Conservation (phyloP, 352 stramenopile species). For the Phytophthora sansomeana region DNA sequence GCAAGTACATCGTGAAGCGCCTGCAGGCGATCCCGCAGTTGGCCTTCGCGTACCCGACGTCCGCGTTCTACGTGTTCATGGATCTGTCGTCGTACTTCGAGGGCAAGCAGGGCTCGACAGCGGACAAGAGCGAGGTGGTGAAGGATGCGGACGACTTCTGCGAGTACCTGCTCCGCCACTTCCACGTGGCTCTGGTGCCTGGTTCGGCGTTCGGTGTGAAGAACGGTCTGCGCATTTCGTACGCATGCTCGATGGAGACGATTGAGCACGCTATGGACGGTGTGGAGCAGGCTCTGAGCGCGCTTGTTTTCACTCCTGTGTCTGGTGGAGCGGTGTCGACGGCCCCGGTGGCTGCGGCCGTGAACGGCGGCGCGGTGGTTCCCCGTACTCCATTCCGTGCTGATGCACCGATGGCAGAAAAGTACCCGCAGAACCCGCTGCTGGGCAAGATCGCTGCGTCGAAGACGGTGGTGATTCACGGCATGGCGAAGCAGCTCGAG, state of each 20-base stretch:
- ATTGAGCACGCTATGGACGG: conserved; percentile 72
- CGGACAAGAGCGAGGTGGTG: conserved; percentile 56
- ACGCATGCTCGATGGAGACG: conserved; percentile 95
- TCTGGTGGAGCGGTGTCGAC: not conserved
- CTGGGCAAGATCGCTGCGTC: conserved; percentile 79
- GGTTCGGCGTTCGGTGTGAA: conserved; percentile 95
- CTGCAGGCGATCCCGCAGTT: too few relatives aligned
- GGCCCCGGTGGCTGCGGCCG: too few relatives aligned
- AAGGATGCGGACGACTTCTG: conserved; percentile 82
- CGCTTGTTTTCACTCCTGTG: conserved; percentile 40
- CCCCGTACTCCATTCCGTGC: not conserved
- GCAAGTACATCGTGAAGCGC: too few relatives aligned
- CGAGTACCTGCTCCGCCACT: conserved; percentile 93
- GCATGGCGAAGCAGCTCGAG: conserved; percentile 96
- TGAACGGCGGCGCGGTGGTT: not conserved
- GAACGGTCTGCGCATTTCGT: conserved; percentile 95
- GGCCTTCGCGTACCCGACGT: conserved; percentile 86
- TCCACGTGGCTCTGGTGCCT: conserved; percentile 95
- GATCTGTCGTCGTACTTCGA: conserved; percentile 90
- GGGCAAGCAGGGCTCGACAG: conserved; percentile 51
- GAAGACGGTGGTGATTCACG: conserved; percentile 94
- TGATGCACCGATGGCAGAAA: conserved; percentile 42
- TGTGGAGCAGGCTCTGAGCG: conserved; percentile 68
- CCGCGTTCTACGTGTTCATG: conserved; percentile 96
- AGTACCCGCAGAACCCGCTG: conserved; percentile 71